A percentile compares a stretch with the other conserved stretches of the same genome.
These are phyloP conservation scores for Talaromyces islandicus DNA, from an alignment of 2,329 filamentous ascomycete genomes.

Conservation along the genomic window DNA sequence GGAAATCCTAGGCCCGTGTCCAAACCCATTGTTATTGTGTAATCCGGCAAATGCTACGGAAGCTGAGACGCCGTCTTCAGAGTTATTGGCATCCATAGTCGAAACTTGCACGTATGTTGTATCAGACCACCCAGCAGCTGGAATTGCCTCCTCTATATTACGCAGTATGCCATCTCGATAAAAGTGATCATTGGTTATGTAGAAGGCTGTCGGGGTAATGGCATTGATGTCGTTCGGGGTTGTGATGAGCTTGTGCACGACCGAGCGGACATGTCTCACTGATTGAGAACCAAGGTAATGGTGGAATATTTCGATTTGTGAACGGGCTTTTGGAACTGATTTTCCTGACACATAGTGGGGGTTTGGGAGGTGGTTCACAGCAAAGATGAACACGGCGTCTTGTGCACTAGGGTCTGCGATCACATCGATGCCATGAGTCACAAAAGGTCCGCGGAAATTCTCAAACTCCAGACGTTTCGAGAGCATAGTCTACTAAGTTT, in stretches of 20 bases:
- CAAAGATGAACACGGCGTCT: neutral
- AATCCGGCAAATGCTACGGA: neutral
- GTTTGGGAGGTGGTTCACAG: neutral
- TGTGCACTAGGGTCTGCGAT: neutral
- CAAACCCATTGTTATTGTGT: neutral
- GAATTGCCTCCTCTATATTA: neutral
- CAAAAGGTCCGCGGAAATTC: neutral
- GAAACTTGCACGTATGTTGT: neutral
- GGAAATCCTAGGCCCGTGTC: neutral
- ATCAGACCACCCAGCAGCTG: neutral
- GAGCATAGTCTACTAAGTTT: neutral
- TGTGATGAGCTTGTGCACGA: neutral
- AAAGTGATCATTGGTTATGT: neutral
- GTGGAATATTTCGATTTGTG: neutral
- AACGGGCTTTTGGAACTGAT: neutral
- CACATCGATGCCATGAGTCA: neutral
- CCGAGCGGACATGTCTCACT: neutral
- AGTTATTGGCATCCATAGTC: neutral
- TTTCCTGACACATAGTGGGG: neutral
- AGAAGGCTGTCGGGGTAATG: neutral
- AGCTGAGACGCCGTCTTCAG: neutral
- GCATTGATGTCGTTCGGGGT: neutral
- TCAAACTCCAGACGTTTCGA: neutral
- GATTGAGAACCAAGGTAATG: neutral
- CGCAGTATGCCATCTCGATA: neutral